Base-by-base conservation (phyloP, 345 rosid genomes). In the Pugionium cornutum region DNA sequence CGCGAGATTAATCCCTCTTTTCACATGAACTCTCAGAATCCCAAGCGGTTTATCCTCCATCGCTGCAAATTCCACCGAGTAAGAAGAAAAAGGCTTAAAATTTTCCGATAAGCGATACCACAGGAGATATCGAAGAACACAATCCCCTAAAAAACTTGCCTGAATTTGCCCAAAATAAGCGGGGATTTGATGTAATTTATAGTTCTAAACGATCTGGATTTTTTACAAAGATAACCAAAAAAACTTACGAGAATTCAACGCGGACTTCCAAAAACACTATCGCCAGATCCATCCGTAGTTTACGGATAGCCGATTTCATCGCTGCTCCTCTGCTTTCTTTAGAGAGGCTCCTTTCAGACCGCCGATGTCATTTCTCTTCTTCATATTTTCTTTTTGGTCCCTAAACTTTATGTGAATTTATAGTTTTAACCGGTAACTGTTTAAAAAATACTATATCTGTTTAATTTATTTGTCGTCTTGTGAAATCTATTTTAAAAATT, bases 31-130 rank as follows among this genome's bases (percentile, higher is more conserved):
- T 39, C 72, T 71, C 6, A 84, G 61, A 62, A 82, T 77, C 45
- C 89, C 89, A 27, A 67, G 33, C 1, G 67, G 34, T 60, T 73
- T 73, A 33, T 70, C 67, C 3, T 84, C 89, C 86, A 84, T 82
- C 1, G 51, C 62, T 60, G 42, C 55, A 52, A 52, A 64, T 7
- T 47, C 46, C 51, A 39, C 50, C 41, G 10, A 62, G 25, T 18
- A 18, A 53, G 29, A 54, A 3, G 2, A 8, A 42, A 7, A 42
- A 42, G 46, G 28, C 9, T 48, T 69, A 0, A 3, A 27, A 3
- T 42, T 61, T 18, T 9, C 5, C 6, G n/a, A 40, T 10, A 52
- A 44, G 34, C 74, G 54, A 53, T 62, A 62, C 36, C 75, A 62
- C 33, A 36, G 43, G 49, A 47, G 55, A 40, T 55, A 64, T 56